Evolutionary conservation across 2,329 filamentous ascomycete species (phyloP), one percentile per base, ranked within the genome.

Genomic region (Aspergillus alliaceus): DNA sequence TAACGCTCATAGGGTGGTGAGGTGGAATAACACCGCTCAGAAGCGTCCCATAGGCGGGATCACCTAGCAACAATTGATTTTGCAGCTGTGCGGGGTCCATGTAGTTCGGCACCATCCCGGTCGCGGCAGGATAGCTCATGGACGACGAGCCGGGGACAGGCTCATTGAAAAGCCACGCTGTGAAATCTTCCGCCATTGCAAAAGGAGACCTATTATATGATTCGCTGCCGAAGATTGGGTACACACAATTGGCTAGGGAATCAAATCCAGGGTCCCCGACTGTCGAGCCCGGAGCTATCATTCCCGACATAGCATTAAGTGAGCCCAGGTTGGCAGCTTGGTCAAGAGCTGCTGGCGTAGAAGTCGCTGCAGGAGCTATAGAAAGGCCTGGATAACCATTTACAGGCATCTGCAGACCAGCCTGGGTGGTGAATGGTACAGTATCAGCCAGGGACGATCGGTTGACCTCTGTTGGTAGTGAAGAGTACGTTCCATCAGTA

Each of bases 1-100:
- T 93, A 48, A 96, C 90, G 18, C 91, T 90, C 92, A 96, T 96
- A 34, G 93, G 87, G 67, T 96, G 90, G 64, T 90, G 87, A 27
- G 44, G 25, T 15, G 82, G 80, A 31, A 79, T 74, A 8, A 80
- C 74, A 31, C 78, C 76, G 57, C 76, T 73, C 54, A 82, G 79
- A 57, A 80, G 79, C 51, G 77, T 78, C 32, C 74, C 72, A 46
- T 82, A 79, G 3, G 76, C 67, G 24, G 79, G 75, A 62, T 83
- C 82, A 51, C 79, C 78, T 59, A 77, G 74, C 56, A 81, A 79
- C 63, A 82, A 83, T 14, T 80, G 76, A 40, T 77, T 79, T 61
- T 82, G 80, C 35, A 80, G 66, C 14, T 78, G 77, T 29, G 74
- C 68, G 14, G 76, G 73, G 51, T 79, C 75, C 53, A 73, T 71